Evolutionary conservation across 768 basidiomycete species (phyloP), one percentile per base, ranked within the genome.

Genomic region (Rickenella mellea): DNA sequence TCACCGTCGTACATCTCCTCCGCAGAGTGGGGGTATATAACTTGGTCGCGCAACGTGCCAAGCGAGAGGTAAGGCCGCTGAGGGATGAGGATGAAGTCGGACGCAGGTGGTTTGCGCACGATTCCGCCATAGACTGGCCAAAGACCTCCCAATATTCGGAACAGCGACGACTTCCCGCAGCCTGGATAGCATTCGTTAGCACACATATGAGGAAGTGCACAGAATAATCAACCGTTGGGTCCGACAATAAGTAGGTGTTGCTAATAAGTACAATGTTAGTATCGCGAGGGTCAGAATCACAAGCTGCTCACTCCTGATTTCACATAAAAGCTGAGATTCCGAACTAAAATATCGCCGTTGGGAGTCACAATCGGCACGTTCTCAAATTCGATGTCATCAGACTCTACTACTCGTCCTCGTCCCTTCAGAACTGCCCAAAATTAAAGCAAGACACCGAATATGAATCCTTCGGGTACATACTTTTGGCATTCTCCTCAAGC

Each of bases 131-230:
- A 76, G 20, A 91, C 83, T 0, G 92, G 91, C 92, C 92, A 96
- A n/a, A 97, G 73, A 17, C 91, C 93, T 19, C 92, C 93, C 1
- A 97, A 66, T 36, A 97, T 93, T n/a, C 94, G 79, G 71, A 98
- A 97, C 25, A 98, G 67, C 5, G 85, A 89, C 0, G 85, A 88
- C 57, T 92, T 94, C 15, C 88, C 88, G 49, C 87, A 87, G 22
- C 85, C 83, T 83, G 48, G 27, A 41, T 24, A 31, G 2, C 36
- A 43, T 43, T 43, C 6, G 37, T 35, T 14, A 32, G 5, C 9
- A 11, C 21, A 15, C 9, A 27, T 1, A 31, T 8, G 30, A 21
- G 28, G 17, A 46, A 14, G 40, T 22, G 14, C 25, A 21, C 31
- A 10, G 42, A 5, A 26, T 24, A 31, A 44, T 55, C 46, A 42